A percentile compares a stretch with the other conserved stretches of the same genome.
phyloP scores from a whole-genome alignment of 331 rosid species.

The Quercus lobata region DNA sequence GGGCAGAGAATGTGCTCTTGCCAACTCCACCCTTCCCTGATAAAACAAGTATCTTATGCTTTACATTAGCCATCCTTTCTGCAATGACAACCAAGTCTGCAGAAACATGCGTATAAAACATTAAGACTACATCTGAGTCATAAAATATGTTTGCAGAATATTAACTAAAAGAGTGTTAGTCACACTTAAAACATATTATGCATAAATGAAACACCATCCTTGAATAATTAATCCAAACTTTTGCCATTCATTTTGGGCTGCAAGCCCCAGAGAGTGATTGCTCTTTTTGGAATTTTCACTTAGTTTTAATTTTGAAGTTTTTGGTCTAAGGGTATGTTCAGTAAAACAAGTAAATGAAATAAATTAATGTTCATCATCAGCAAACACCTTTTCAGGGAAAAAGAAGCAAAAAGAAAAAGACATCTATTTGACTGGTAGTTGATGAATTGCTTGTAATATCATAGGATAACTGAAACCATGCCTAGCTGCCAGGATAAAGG shows the following conservation, averaged over 20 bases:
- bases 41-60: conserved; percentile 82
- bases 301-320: neutral
- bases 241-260: neutral
- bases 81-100: conserved; percentile 77
- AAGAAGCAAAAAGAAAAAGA: no score
- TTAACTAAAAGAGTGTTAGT: neutral
- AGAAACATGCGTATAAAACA: conserved; percentile 18
- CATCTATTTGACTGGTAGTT: no score
- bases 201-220: neutral
- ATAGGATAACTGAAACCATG: no score
- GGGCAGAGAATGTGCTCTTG: conserved; percentile 93
- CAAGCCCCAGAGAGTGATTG: neutral
- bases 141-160: neutral
- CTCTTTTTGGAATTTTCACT: neutral
- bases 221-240: neutral
- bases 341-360: no score
- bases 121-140: neutral
- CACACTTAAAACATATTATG: neutral
- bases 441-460: no score
- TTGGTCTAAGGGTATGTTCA: neutral
- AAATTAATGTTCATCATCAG: no score
- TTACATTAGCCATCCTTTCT: conserved; percentile 87
- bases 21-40: conserved; percentile 98
- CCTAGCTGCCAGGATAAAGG: no score
- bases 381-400: no score